phyloP scores from a whole-genome alignment of 805 yeast genomes.

The Scheffersomyces lignosus region DNA sequence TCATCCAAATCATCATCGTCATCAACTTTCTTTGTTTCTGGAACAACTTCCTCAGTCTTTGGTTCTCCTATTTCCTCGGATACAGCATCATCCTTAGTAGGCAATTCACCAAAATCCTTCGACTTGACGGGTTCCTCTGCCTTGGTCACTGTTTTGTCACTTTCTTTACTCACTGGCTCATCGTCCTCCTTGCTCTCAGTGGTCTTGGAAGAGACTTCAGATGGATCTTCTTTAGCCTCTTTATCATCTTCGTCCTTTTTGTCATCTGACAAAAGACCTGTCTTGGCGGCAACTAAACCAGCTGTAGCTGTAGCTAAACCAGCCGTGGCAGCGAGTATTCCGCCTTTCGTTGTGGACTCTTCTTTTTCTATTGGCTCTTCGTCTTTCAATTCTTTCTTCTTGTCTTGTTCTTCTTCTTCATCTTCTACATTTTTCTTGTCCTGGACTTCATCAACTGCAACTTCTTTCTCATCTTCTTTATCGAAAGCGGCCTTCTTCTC shows the following conservation, averaged over 20 bases:
- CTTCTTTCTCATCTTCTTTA: constrained; percentile 1
- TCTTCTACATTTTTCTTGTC: neutral
- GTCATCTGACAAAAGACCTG: constrained; percentile 1
- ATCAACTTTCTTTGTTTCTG: constrained; percentile 5
- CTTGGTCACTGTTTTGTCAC: constrained; percentile 6
- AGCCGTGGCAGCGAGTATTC: too few species aligned
- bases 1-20: constrained; percentile 20
- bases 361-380: constrained; percentile 5
- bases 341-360: too few species aligned
- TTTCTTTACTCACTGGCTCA: constrained; percentile 6
- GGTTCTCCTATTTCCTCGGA: neutral
- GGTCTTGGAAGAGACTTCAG: constrained; percentile 8
- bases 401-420: neutral
- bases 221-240: constrained; percentile 9
- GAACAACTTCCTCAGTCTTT: constrained; percentile 3
- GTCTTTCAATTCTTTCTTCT: neutral
- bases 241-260: constrained; percentile 8
- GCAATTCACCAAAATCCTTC: constrained; percentile 9
- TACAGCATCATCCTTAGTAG: constrained; percentile 5
- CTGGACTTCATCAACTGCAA: neutral
- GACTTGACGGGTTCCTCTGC: constrained; percentile 11
- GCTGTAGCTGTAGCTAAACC: too few species aligned
- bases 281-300: too few species aligned
- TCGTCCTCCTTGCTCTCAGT: constrained; percentile 1
- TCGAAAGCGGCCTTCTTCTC: too few species aligned